Percentiles rank a stretch among this genome's conserved stretches.
These are phyloP conservation scores for Radiomyces spectabilis DNA, from an alignment of 192 early-diverging fungal species.

Conservation along the genomic window DNA sequence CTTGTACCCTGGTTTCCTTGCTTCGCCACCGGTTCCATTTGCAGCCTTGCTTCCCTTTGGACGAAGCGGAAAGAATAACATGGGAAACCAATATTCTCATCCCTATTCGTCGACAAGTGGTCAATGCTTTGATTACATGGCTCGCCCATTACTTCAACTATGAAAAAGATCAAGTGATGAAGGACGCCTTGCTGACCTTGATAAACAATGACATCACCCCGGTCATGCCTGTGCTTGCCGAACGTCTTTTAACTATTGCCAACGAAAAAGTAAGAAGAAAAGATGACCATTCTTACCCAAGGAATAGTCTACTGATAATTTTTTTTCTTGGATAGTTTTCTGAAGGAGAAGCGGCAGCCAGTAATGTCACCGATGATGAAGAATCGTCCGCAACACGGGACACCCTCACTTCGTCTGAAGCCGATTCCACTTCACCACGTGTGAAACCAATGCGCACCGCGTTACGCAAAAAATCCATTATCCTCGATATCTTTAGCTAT, in stretches of 20 bases:
- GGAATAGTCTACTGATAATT: not conserved
- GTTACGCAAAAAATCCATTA: not conserved
- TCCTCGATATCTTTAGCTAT: not conserved
- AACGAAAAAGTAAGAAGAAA: constrained; percentile 5
- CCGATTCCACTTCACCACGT: not conserved
- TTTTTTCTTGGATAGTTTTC: not conserved
- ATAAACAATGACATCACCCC: constrained; percentile 39
- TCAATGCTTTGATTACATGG: constrained; percentile 78
- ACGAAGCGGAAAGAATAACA: constrained; percentile 22
- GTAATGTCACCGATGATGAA: not conserved
- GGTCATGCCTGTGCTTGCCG: constrained; percentile 29
- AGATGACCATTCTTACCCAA: not conserved
- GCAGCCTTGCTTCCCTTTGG: constrained; percentile 32
- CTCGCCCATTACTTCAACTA: constrained; percentile 64
- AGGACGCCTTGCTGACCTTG: constrained; percentile 44
- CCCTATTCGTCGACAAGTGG: constrained; percentile 67
- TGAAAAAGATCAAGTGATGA: constrained; percentile 40
- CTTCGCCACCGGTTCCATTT: constrained; percentile 62
- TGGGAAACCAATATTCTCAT: constrained; percentile 42
- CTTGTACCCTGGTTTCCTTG: constrained; percentile 52
- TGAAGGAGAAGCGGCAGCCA: not conserved
- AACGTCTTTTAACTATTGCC: constrained; percentile 26
- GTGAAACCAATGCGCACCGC: not conserved
- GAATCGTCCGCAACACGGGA: not conserved
- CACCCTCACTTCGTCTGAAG: not conserved